Evolutionary conservation across 148 eudicot genomes (phyloP), one percentile per base, ranked within the genome.

Genomic region (Rhododendron ferrugineum): DNA sequence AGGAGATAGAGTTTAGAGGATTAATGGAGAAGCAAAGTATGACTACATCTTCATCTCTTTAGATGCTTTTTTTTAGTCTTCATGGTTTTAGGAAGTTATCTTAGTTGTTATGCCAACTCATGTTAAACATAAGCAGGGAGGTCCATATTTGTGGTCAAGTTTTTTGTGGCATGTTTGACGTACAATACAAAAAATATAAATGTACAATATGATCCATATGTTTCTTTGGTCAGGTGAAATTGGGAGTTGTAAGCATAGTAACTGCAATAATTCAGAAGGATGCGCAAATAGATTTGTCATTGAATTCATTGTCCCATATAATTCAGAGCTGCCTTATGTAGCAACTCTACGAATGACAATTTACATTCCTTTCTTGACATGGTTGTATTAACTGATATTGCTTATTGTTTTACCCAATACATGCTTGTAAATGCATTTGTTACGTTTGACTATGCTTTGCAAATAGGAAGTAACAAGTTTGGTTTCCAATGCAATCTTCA

Each of bases 11-110:
- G 81, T 84, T 94, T 54, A 92, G 88, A 90, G 92, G 90, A 83
- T 88, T 87, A 78, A 78, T 91, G 62, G 94, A 93, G 88, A 92
- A 85, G 88, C 94, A 91, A 85, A 93, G 98, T 95, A 92, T 80
- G 94, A 20, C 72, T 37, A 44, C 83, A 85, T 82, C 30, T 42
- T 82, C 68, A 77, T 68, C 34, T 85, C 47, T 34, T 26, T 16
- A 20, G 76, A 46, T 52, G 34, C 10, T 58, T 4, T 84, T 36
- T 42, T 46, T 47, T 36, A 23, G 23, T 64, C 16, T 44, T 28
- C 22, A 11, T 81, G 6, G 28, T 81, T 62, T 52, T 18, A 74
- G 47, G 47, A 36, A 44, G 82, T 66, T 54, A 47, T 26, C 26
- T 22, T n/a, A 60, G 70, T 76, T 72, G 8, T 28, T 70, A 52